Base-by-base conservation (phyloP, 2,329 filamentous ascomycete species). In the Cadophora sp. region DNA sequence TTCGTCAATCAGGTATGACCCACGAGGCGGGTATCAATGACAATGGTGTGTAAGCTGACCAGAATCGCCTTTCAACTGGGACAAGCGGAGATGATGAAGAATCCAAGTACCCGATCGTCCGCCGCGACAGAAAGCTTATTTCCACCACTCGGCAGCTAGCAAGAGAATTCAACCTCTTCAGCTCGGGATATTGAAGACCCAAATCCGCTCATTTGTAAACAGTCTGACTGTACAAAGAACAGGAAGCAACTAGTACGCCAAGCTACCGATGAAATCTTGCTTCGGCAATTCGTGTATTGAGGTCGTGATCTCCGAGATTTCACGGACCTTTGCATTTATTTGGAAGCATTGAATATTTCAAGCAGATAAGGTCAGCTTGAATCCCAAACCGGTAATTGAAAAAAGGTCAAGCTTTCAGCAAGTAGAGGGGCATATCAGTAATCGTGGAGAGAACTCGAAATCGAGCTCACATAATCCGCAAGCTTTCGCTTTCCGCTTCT, bases 271-370 rank as follows among this genome's bases (percentile, higher is more conserved):
- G 24, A 16, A 29, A 16, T 27, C 3, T 29, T 27, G 50, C 50
- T 29, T 53, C 50, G 50, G 50, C 50, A 53, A 53, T 27, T 53
- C 50, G 50, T 27, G 50, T 27, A 53, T 53, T 53, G 12, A 53
- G 4, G 12, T 27, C 24, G 2, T 6, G 50, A 37, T 53, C 16
- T 3, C 50, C 50, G 50, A 53, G 50, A 29, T 4, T 29, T 16
- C 4, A 19, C 5, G 11, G 24, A 26, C 3, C 50, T 27, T 4
- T 27, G 12, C 29, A 27, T 24, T 7, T 29, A 19, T 11, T 29
- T 11, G 24, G 12, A 53, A 27, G 24, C 24, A 53, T 1, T 53
- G 24, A 14, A 11, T 12, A 24, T 14, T 53, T 19, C 12, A 43
- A 16, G 40, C 40, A 51, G 12, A 27, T 5, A 27, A 4, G 24